Evolutionary conservation across 371 early-diverging fungal species (phyloP), one percentile per base, ranked within the genome.

Genomic region (Rhizomucor pusillus): DNA sequence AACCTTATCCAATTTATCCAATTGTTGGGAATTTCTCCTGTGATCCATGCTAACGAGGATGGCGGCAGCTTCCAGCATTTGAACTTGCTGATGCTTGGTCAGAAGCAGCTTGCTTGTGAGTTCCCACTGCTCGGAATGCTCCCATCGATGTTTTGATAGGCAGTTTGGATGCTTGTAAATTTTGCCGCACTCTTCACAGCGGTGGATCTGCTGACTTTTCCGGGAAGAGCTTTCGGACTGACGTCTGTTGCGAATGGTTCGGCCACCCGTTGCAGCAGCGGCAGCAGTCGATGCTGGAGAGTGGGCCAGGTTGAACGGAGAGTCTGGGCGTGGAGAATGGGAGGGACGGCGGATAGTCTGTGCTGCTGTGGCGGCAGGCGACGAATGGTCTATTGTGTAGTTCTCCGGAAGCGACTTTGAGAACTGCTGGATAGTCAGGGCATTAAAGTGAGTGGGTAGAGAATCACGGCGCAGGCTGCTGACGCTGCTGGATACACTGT

Each of bases 21-120:
- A 29, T 3, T 40, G 36, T 29, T n/a, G 23, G 16, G 20, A n/a
- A 25, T 41, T 51, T 51, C 13, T 18, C 25, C 41, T 41, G 3
- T 14, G 19, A 48, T 65, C 75, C 67, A 80, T 67, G 39, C 71
- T 69, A 34, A 85, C 73, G 23, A 84, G 52, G 39, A 80, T 78
- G 24, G 77, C 73, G 1, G 84, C 84, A 12, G 82, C 84, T 59
- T 86, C 84, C 53, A 84, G 66, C 57, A 86, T 51, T 50, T 81
- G 82, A 3, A 86, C 88, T 56, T 89, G 90, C 50, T 88, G 88
- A 60, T 89, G 90, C 52, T 87, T 88, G 18, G 86, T 81, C 25
- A 88, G 64, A 22, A 79, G 65, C 43, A 89, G 65, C 50, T 85
- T 84, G 46, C 77, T 74, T 1, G 86, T 80, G 23, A 79, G 53